A percentile compares a stretch with the other conserved stretches of the same genome.
Conservation (phyloP, 1,139 yeast genomes). For the Yamadazyma pseudoaaseri region DNA sequence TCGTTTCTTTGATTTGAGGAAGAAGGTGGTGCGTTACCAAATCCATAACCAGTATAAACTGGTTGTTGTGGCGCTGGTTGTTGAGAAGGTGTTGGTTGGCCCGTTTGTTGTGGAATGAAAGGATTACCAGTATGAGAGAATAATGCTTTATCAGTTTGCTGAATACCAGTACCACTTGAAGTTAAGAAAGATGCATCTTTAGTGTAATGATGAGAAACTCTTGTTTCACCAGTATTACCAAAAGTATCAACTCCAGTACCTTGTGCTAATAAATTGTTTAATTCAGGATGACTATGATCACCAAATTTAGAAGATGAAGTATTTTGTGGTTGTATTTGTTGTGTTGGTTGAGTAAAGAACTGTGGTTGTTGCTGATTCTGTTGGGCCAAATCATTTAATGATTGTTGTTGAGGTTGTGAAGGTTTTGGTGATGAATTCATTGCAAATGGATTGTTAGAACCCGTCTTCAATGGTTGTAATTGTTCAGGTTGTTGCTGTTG, state of each 20-base stretch:
- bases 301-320: conserved; percentile 41
- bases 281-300: conserved; percentile 61
- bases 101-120: conserved; percentile 74
- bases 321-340: conserved; percentile 25
- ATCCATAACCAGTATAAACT: conserved; percentile 86
- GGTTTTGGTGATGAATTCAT: conserved; percentile 30
- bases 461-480: conserved; percentile 66
- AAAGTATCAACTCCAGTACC: conserved; percentile 95
- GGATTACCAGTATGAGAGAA: conserved; percentile 64
- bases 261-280: conserved; percentile 74
- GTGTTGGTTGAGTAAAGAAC: conserved; percentile 17
- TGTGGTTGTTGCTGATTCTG: conserved; percentile 20
- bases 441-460: conserved; percentile 91
- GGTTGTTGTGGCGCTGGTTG: conserved; percentile 27
- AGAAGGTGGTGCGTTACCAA: conserved; percentile 60
- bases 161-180: conserved; percentile 84
- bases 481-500: conserved; percentile 34
- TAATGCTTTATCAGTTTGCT: conserved; percentile 36
- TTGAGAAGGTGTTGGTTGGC: conserved; percentile 23
- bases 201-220: conserved; percentile 94
- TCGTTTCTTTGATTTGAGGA: conserved; percentile 17
- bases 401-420: conserved; percentile 22
- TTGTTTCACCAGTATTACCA: conserved; percentile 87
- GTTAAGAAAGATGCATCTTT: conserved; percentile 76
- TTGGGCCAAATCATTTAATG: conserved; percentile 9